These are phyloP conservation scores for Clavispora carvajalis DNA, from an alignment of 805 yeast species.

Conservation along the genomic window DNA sequence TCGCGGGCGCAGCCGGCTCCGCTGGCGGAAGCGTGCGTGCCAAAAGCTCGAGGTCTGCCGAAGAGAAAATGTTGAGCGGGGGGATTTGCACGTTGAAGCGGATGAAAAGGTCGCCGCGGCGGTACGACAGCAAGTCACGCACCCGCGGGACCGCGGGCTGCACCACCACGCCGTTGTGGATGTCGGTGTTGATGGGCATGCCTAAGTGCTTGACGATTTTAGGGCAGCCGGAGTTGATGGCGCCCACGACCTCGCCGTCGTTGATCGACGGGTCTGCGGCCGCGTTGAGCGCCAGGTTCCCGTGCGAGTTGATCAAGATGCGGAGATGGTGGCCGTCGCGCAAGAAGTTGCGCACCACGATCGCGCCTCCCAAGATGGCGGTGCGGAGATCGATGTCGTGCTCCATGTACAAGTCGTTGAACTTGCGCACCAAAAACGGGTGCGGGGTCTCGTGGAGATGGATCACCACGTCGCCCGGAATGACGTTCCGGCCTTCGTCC, in stretches of 20 bases:
- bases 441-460: constrained; percentile 41
- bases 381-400: constrained; percentile 47
- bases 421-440: constrained; percentile 36
- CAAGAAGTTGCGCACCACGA: constrained; percentile 30
- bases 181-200: constrained; percentile 49
- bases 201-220: constrained; percentile 50
- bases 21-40: constrained; percentile 6
- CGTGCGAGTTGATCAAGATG: constrained; percentile 33
- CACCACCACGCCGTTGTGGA: constrained; percentile 19
- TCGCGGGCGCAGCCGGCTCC: constrained; percentile 5
- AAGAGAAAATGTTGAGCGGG: constrained; percentile 20
- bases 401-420: constrained; percentile 40
- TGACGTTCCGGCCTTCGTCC: constrained; percentile 54
- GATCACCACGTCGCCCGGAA: constrained; percentile 66
- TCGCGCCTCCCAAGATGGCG: constrained; percentile 53
- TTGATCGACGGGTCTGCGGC: constrained; percentile 11
- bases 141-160: constrained; percentile 19
- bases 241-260: constrained; percentile 48
- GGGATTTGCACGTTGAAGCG: constrained; percentile 37
- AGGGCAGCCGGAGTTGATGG: constrained; percentile 44
- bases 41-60: constrained; percentile 10
- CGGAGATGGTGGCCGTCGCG: constrained; percentile 27
- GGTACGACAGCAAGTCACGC: constrained; percentile 5
- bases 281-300: constrained; percentile 14
- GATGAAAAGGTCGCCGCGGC: constrained; percentile 34